These are phyloP conservation scores for Wickerhamiella slavikovae DNA, from an alignment of 805 yeast genomes.

Conservation along the genomic window DNA sequence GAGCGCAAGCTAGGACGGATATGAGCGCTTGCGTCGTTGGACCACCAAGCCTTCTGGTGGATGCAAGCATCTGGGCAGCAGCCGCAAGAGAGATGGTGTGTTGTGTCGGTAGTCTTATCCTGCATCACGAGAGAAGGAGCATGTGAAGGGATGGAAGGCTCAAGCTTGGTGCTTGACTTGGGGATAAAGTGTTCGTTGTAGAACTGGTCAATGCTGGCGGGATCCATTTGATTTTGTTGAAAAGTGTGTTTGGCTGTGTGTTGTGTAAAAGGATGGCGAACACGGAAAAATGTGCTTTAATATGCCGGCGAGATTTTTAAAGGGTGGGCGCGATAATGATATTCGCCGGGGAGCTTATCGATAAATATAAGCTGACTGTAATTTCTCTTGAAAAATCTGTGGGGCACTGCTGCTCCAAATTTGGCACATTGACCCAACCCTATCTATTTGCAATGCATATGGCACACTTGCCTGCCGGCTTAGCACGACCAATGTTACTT, in stretches of 20 bases:
- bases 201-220: constrained; percentile 20
- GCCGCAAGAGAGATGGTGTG: constrained; percentile 24
- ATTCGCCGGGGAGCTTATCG: too few relatives aligned
- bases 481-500: too few relatives aligned
- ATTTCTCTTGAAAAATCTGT: too few relatives aligned
- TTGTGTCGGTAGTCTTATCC: constrained; percentile 32
- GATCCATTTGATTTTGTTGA: constrained; percentile 21
- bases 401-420: too few relatives aligned
- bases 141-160: constrained; percentile 24
- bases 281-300: not conserved
- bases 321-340: too few relatives aligned
- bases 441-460: too few relatives aligned
- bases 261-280: not conserved
- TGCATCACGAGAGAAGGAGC: constrained; percentile 40
- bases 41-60: constrained; percentile 22
- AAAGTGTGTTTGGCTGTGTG: not conserved
- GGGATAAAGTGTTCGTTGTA: constrained; percentile 30
- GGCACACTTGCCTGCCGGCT: too few relatives aligned
- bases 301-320: too few relatives aligned
- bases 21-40: constrained; percentile 7
- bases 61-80: constrained; percentile 23
- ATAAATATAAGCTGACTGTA: too few relatives aligned
- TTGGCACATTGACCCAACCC: too few relatives aligned
- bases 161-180: constrained; percentile 11
- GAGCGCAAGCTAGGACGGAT: constrained; percentile 12